Base-by-base conservation (phyloP, 2,329 filamentous ascomycete species). In the Pseudocercospora eumusae region DNA sequence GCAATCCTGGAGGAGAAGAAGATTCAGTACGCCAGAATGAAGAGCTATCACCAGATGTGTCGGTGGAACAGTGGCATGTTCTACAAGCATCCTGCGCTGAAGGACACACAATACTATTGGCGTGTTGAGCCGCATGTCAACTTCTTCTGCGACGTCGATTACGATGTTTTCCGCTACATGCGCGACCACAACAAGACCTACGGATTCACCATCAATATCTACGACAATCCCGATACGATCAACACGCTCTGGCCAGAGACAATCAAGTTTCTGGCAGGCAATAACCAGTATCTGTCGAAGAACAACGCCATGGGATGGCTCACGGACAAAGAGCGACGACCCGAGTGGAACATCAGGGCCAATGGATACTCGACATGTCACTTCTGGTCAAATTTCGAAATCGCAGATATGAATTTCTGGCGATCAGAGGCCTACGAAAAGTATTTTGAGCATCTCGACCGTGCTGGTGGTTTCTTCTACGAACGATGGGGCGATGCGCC, bases 301-400 rank as follows among this genome's bases (percentile, higher is more conserved):
- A 92, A 96, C 76, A 96, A 92, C 74, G 93, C 95, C 61, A 85
- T 93, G 79, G 83, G 85, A 33, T 99, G 93, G 93, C 77, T 99
- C 64, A 90, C 88, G 1, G 95, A 99, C 75, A 86, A 85, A 64
- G 77, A 83, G 60, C 84, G 88, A 53, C 85, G 95, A 54, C 93
- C 93, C 0, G 86, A 91, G 13, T 90, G 96, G 76, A 91, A 92
- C 73, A 75, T 83, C 58, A 86, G 88, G 66, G 93, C 93, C 6
- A 90, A 96, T 71, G 95, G 95, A 33, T 99, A 96, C 81, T 96
- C 92, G 33, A 98, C 95, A 2, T 99, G 95, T 76, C 95, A 99
- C 77, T 99, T 99, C 82, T 99, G 95, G 95, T 95, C 89, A 72
- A 99, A 99, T 78, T 99, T 99, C 71, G 95, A 99, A 78, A 93